Base-by-base conservation (phyloP, 805 yeast species). In the Barnettozyma wickerhamii region DNA sequence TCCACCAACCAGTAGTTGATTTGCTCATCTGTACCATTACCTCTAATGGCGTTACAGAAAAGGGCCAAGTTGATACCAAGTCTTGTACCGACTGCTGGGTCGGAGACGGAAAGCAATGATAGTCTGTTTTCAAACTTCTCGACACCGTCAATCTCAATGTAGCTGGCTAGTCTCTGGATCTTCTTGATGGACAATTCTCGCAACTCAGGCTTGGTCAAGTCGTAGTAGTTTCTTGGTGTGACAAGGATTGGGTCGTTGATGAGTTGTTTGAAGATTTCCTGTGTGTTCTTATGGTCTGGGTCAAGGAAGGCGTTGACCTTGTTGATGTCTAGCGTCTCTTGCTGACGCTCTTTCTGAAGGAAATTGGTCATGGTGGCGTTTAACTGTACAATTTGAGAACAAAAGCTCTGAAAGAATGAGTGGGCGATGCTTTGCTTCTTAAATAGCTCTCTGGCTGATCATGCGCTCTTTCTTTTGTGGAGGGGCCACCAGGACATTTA, bases 1-100 rank as follows among this genome's bases (percentile, higher is more conserved):
- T 75, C 78, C 44, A 70, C 65, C 39, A 88, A 74, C 97, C 97
- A 90, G 65, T 81, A 91, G 32, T 78, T 68, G 53, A 82, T 74
- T 69, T 90, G 98, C 42, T 79, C 86, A 26, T 77, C 73, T 7
- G 97, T 83, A 49, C 96, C 98, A 53, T 85, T 84, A 47, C 96
- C 96, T 51, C 82, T 77, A 42, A 90, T 66, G 42, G 95, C 86
- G 43, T 79, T 75, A 39, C 87, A 72, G 59, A 91, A 91, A 43
- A 90, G 71, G 5, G 96, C 96, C 49, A 83, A 70, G 67, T 90
- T 95, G 41, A 90, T 89, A 31, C 95, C 96, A 37, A 86, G 63
- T 53, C 98, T 76, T 24, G 96, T 89, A 38, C 79, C 77, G 33
- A 84, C 66, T 51, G 81, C 81, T 14, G 95, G 95, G 61, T 91